phyloP scores from a whole-genome alignment of 768 basidiomycete genomes.

The Omphalotus guepiniiformis region DNA sequence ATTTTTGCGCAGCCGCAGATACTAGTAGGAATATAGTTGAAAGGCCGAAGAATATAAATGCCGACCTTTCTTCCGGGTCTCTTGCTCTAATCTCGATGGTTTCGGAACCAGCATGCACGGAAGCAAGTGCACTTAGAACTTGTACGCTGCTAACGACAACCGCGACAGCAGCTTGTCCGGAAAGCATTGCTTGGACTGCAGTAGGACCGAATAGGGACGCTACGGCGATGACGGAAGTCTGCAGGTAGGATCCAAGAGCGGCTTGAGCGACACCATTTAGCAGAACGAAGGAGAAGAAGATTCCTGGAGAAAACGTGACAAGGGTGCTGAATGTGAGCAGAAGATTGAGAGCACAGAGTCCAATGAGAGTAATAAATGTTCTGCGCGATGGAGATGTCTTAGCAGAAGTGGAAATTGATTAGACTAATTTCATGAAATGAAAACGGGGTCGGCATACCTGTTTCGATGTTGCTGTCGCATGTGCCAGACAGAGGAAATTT shows the following conservation, averaged over 20 bases:
- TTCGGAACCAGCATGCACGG: constrained; percentile 43
- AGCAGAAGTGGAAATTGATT: constrained; percentile 1
- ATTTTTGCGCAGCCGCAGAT: constrained; percentile 49
- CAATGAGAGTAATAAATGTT: constrained; percentile 47
- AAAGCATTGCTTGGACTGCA: constrained; percentile 71
- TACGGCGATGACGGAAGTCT: constrained; percentile 73
- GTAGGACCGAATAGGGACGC: constrained; percentile 75
- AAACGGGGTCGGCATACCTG: constrained; percentile 41
- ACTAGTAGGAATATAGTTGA: constrained; percentile 62
- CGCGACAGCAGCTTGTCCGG: constrained; percentile 83
- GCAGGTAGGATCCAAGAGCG: constrained; percentile 66
- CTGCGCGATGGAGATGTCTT: constrained; percentile 63
- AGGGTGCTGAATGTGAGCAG: constrained; percentile 67
- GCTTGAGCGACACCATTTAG: constrained; percentile 57
- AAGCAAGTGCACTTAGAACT: constrained; percentile 55
- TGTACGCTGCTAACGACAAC: constrained; percentile 70
- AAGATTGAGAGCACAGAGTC: constrained; percentile 48
- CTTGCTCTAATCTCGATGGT: constrained; percentile 18
- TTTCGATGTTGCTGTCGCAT: constrained; percentile 68
- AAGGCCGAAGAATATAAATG: constrained; percentile 68
- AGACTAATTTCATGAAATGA: neutral
- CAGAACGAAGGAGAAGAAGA: constrained; percentile 66
- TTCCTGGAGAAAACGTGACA: constrained; percentile 42
- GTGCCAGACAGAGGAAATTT: constrained; percentile 68
- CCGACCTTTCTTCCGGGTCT: constrained; percentile 61